Evolutionary conservation across 345 rosid genomes (phyloP).

Genomic region (Murraya paniculata): DNA sequence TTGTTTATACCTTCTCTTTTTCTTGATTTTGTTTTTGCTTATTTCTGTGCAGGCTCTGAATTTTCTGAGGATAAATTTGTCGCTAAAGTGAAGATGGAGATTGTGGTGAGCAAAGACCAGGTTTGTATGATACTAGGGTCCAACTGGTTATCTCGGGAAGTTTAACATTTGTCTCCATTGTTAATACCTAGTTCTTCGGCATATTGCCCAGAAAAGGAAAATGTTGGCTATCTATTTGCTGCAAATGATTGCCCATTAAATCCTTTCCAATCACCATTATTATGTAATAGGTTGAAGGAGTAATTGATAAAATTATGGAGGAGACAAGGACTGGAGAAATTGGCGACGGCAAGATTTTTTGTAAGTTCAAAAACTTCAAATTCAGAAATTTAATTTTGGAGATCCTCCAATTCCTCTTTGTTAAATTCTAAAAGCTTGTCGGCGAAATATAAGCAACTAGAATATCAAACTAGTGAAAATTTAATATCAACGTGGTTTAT

Average conservation of each 20-base stretch:
- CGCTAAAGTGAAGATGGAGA: slow-evolving; percentile 89
- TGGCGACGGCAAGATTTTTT: slow-evolving; percentile 88
- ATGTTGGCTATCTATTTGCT: background rate
- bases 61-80: slow-evolving; percentile 86
- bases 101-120: slow-evolving; percentile 80
- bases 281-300: slow-evolving; percentile 69
- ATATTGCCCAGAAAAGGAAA: background rate
- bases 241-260: background rate
- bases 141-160: background rate
- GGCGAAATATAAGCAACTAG: background rate
- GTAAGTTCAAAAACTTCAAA: slow-evolving; percentile 29
- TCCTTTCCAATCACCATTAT: background rate
- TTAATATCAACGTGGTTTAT: background rate
- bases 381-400: background rate
- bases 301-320: slow-evolving; percentile 60
- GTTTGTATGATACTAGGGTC: slow-evolving; percentile 28
- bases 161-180: background rate
- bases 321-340: slow-evolving; percentile 86
- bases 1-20: background rate
- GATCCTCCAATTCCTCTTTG: background rate
- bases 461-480: background rate
- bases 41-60: slow-evolving; percentile 61
- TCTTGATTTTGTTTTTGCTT: slow-evolving; percentile 6
- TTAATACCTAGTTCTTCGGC: background rate
- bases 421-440: background rate